These are phyloP conservation scores for Aspergillus sclerotioniger DNA, from an alignment of 495 filamentous ascomycete species.

Conservation along the genomic window DNA sequence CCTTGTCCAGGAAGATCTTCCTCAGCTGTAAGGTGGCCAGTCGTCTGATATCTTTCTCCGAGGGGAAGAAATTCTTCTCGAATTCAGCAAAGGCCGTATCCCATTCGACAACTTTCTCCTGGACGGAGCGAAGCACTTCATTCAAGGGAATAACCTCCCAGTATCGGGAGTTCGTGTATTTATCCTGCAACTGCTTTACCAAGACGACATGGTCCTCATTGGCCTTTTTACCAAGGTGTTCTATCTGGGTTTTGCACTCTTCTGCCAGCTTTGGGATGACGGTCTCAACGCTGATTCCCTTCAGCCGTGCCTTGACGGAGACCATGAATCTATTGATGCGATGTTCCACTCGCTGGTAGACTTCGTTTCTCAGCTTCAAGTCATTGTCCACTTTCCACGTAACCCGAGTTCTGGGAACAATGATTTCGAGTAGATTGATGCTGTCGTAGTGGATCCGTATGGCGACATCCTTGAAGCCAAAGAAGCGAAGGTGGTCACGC, in stretches of 20 bases:
- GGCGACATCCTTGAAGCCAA: conserved; percentile 82
- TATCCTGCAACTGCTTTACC: conserved; percentile 75
- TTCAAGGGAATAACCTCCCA: conserved; percentile 96
- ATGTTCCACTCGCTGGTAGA: conserved; percentile 73
- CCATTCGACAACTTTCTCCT: conserved; percentile 93
- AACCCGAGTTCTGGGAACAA: conserved; percentile 82
- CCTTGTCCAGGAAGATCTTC: conserved; percentile 88
- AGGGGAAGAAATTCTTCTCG: conserved; percentile 90
- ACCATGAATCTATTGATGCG: conserved; percentile 80
- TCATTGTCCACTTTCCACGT: conserved; percentile 98
- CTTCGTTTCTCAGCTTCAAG: conserved; percentile 85
- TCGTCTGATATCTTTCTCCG: conserved; percentile 93
- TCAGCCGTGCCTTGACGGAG: conserved; percentile 79
- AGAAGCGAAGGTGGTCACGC: conserved; percentile 86
- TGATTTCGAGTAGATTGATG: conserved; percentile 90
- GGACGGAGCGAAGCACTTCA: conserved; percentile 77
- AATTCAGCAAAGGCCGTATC: conserved; percentile 86
- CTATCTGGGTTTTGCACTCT: conserved; percentile 76
- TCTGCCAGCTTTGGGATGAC: conserved; percentile 83
- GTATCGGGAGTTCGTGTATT: conserved; percentile 89
- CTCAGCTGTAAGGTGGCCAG: conserved; percentile 88
- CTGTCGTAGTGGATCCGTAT: conserved; percentile 88
- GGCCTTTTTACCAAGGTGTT: conserved; percentile 67
- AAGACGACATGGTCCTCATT: conserved; percentile 75
- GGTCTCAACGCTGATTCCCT: conserved; percentile 84